Evolutionary conservation across 257 asterid species (phyloP).

Genomic region (Primulina tabacum): DNA sequence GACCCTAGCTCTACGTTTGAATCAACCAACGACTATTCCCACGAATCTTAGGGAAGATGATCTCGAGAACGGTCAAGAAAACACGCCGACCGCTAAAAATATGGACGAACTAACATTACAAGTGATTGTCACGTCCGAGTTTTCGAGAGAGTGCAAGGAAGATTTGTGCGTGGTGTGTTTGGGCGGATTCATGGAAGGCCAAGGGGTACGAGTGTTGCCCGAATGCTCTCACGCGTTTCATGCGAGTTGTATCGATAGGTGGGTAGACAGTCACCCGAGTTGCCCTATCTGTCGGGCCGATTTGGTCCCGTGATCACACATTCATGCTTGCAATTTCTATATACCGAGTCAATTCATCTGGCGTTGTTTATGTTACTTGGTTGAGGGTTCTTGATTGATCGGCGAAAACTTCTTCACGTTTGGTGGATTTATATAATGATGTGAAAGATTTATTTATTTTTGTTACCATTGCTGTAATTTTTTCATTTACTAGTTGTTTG

Average conservation of each 20-base stretch:
- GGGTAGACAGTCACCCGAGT: slow-evolving; percentile 45
- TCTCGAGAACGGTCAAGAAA: neutral
- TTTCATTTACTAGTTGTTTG: too few species aligned
- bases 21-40: neutral
- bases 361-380: neutral
- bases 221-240: slow-evolving; percentile 41
- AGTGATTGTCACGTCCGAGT: slow-evolving; percentile 30
- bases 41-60: slow-evolving; percentile 7
- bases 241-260: slow-evolving; percentile 35
- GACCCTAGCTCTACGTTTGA: neutral
- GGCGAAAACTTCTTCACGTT: neutral
- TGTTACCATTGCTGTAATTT: too few species aligned
- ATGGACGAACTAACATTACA: slow-evolving; percentile 25
- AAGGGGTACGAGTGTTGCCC: slow-evolving; percentile 31
- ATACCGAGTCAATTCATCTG: neutral
- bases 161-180: slow-evolving; percentile 50
- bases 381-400: neutral
- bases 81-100: neutral
- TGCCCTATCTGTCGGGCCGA: slow-evolving; percentile 63
- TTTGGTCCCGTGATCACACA: slow-evolving; percentile 21
- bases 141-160: slow-evolving; percentile 28
- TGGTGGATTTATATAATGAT: neutral
- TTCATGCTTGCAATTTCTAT: neutral
- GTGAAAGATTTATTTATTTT: too few species aligned
- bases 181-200: slow-evolving; percentile 35